phyloP scores from a whole-genome alignment of 305 asterid species.

The Fraxinus albicans region DNA sequence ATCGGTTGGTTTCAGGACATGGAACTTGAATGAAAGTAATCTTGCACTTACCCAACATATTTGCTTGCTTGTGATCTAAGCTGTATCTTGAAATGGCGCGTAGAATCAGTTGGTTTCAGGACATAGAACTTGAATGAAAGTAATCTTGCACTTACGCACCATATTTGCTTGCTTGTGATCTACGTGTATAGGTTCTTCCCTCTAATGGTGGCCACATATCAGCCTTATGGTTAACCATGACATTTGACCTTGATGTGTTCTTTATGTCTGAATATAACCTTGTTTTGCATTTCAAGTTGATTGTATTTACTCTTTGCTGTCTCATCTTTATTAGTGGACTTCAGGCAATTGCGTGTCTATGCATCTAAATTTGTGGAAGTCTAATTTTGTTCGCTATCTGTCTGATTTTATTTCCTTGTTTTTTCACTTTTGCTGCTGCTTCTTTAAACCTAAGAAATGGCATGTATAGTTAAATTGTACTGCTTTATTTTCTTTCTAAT shows the following conservation, averaged over 20 bases:
- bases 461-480: neutral
- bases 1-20: neutral
- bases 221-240: neutral
- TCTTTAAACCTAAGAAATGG: neutral
- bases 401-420: neutral
- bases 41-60: neutral
- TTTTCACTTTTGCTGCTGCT: neutral
- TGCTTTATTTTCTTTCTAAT: slow-evolving; percentile 2
- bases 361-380: neutral
- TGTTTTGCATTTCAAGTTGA: neutral
- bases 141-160: neutral
- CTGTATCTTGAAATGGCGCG: neutral
- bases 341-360: neutral
- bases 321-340: neutral
- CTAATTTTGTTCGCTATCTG: neutral
- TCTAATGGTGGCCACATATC: neutral
- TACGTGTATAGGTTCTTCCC: neutral
- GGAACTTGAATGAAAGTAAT: neutral
- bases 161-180: neutral
- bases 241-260: neutral
- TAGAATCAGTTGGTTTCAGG: neutral
- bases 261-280: neutral
- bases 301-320: neutral
- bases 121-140: neutral
- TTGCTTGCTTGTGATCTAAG: neutral